A percentile compares a stretch with the other conserved stretches of the same genome.
Evolutionary conservation across 1,139 yeast species (phyloP).

Genomic region (Kodamaea ohmeri): DNA sequence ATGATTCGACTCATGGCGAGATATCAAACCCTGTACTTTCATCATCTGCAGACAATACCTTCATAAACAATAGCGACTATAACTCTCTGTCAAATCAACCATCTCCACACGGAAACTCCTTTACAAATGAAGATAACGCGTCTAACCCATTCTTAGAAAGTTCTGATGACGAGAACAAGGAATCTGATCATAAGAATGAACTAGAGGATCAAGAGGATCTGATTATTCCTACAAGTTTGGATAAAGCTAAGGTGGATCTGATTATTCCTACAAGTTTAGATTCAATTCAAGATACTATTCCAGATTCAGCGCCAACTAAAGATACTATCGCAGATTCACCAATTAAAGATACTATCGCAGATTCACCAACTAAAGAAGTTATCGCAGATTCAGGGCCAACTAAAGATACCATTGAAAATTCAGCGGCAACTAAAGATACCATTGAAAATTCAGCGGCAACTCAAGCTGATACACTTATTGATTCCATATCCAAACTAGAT

Average conservation of each 20-base stretch:
- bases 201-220: too few relatives aligned
- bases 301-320: too few relatives aligned
- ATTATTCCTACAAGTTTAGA: too few relatives aligned
- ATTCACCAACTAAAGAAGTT: background rate
- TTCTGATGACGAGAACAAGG: background rate
- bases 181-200: too few relatives aligned
- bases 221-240: too few relatives aligned
- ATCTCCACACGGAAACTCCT: background rate
- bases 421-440: background rate
- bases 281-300: too few relatives aligned
- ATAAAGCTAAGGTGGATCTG: too few relatives aligned
- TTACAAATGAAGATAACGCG: conserved; percentile 5
- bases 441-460: background rate
- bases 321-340: too few relatives aligned
- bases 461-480: conserved; percentile 1
- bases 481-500: background rate
- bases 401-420: background rate
- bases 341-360: too few relatives aligned
- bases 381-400: background rate
- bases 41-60: conserved; percentile 28
- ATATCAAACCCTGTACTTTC: background rate
- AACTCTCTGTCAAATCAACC: conserved; percentile 7
- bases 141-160: conserved; percentile 10
- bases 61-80: conserved; percentile 44
- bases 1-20: background rate